Evolutionary conservation across 352 stramenopile genomes (phyloP).

Genomic region (Globisporangium nagaii): DNA sequence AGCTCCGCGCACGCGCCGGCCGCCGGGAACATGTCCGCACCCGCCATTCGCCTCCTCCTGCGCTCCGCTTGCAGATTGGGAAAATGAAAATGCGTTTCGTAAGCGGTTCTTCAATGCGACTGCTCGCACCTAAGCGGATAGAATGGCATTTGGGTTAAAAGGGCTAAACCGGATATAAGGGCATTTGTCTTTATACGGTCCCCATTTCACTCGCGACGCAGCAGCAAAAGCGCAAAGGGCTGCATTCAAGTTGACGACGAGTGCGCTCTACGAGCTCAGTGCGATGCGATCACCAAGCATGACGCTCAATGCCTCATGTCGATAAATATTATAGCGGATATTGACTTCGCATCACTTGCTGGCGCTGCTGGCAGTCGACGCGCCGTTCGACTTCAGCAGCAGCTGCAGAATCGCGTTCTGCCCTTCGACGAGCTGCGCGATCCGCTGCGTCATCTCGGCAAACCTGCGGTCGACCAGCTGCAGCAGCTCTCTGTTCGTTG

Average conservation of each 20-base stretch:
- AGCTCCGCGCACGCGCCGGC: constrained; percentile 70
- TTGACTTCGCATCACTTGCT: no score
- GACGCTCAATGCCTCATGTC: no score
- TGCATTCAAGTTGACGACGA: no score
- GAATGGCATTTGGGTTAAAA: no score
- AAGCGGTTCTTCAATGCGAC: background rate
- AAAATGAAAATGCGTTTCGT: background rate
- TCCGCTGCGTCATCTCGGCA: background rate
- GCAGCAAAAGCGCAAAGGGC: no score
- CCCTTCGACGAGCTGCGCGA: background rate
- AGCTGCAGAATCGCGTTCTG: constrained; percentile 1
- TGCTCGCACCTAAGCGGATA: no score
- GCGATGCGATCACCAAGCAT: no score
- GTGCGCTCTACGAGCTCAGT: no score
- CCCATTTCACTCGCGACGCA: no score
- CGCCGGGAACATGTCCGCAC: constrained; percentile 32
- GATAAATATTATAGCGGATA: no score
- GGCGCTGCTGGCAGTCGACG: background rate
- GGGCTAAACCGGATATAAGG: no score
- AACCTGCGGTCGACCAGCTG: background rate
- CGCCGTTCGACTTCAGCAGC: background rate
- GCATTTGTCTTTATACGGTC: no score
- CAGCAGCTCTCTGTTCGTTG: background rate
- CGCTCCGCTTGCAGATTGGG: background rate
- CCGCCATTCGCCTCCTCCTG: background rate